A percentile compares a stretch with the other conserved stretches of the same genome.
These are phyloP conservation scores for Xerocomus brunneocitrinus DNA, from an alignment of 768 basidiomycete genomes.

Conservation along the genomic window DNA sequence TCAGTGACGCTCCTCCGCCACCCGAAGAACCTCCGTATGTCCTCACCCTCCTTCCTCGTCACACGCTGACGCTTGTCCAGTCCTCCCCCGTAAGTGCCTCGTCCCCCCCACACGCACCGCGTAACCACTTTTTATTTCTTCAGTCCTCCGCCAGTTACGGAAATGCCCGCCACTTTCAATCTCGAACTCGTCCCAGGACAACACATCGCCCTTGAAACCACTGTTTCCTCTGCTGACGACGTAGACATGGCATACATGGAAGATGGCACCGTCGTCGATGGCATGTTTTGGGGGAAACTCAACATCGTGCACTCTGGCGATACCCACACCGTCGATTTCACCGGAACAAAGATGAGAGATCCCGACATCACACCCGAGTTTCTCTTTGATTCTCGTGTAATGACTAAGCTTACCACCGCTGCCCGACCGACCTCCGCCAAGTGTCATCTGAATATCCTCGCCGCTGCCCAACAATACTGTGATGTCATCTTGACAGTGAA, in stretches of 20 bases:
- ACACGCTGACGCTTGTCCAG: slow-evolving; percentile 25
- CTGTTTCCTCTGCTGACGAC: slow-evolving; percentile 71
- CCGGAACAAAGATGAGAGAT: slow-evolving; percentile 65
- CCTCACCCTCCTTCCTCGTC: background rate
- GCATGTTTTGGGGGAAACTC: slow-evolving; percentile 85
- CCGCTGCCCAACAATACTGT: slow-evolving; percentile 73
- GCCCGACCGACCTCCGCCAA: slow-evolving; percentile 71
- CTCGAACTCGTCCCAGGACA: slow-evolving; percentile 78
- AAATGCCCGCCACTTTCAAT: slow-evolving; percentile 85
- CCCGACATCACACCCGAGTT: slow-evolving; percentile 64
- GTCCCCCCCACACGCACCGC: slow-evolving; percentile 11
- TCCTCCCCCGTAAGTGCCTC: slow-evolving; percentile 45
- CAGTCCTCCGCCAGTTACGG: slow-evolving; percentile 67
- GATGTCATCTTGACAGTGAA: slow-evolving; percentile 73
- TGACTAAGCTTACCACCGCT: slow-evolving; percentile 71
- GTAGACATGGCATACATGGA: slow-evolving; percentile 91
- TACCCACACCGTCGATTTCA: slow-evolving; percentile 78
- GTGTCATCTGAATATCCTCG: slow-evolving; percentile 70
- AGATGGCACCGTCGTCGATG: slow-evolving; percentile 81
- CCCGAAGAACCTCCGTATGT: slow-evolving; percentile 77
- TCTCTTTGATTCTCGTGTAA: slow-evolving; percentile 70
- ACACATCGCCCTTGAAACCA: slow-evolving; percentile 75
- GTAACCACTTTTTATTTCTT: slow-evolving; percentile 1
- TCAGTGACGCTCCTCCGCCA: slow-evolving; percentile 80
- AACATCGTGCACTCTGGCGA: slow-evolving; percentile 76